A percentile compares a stretch with the other conserved stretches of the same genome.
These are phyloP conservation scores for Suhomyces atakaporum DNA, from an alignment of 1,139 yeast species.

Conservation along the genomic window DNA sequence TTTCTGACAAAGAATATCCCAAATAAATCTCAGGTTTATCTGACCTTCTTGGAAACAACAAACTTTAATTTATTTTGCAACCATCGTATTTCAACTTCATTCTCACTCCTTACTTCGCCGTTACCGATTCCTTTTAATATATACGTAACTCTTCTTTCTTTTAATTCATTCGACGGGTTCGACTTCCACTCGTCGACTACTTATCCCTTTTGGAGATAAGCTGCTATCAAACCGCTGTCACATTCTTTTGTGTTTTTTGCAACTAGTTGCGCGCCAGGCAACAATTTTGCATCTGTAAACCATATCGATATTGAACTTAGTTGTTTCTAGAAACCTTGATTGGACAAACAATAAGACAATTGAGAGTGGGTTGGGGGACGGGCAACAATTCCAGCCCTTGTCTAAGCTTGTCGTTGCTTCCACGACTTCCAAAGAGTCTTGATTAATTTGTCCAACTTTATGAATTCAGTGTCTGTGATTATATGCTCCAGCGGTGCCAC, in stretches of 20 bases:
- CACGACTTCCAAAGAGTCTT: neutral
- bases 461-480: neutral
- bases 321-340: neutral
- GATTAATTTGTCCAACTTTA: neutral
- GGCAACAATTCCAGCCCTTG: neutral
- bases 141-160: too few species aligned
- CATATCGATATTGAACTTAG: neutral
- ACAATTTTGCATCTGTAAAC: neutral
- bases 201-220: too few species aligned
- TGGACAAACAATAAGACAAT: neutral
- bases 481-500: neutral
- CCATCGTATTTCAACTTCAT: neutral
- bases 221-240: too few species aligned
- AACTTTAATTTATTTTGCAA: neutral
- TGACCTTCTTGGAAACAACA: neutral
- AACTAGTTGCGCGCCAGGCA: neutral
- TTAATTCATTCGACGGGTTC: too few species aligned
- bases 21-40: neutral
- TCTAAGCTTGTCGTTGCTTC: neutral
- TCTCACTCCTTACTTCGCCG: too few species aligned
- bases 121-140: too few species aligned
- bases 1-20: neutral
- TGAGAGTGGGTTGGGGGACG: neutral
- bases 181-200: too few species aligned
- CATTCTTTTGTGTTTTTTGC: too few species aligned